Conservation (phyloP, 345 rosid species). For the Gossypium herbaceum region DNA sequence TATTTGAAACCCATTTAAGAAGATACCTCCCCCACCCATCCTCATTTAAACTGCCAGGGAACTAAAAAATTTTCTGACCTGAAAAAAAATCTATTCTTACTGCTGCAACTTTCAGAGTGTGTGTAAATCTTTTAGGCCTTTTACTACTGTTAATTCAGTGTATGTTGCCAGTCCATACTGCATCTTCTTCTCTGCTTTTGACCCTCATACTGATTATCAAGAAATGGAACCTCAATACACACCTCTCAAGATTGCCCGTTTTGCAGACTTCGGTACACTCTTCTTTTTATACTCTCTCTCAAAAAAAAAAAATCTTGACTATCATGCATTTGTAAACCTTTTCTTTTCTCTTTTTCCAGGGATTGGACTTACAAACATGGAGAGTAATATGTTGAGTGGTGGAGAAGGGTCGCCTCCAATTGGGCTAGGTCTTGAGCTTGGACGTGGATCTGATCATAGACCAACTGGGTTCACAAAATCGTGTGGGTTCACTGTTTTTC, state of each 20-base stretch:
- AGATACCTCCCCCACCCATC: not conserved
- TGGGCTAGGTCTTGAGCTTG: conserved; percentile 42
- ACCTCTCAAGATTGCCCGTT: conserved; percentile 26
- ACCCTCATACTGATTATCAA: not conserved
- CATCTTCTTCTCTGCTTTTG: not conserved
- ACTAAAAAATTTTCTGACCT: not conserved
- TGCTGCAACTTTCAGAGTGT: conserved; percentile 13
- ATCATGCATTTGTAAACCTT: not conserved
- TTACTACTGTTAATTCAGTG: conserved; percentile 10
- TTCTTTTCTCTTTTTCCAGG: conserved; percentile 16
- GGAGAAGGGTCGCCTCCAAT: conserved; percentile 26
- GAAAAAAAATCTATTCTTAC: conserved; percentile 8
- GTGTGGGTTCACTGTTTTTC: conserved; percentile 39
- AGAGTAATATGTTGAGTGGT: conserved; percentile 11
- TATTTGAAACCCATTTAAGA: not conserved
- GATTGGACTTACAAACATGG: conserved; percentile 23
- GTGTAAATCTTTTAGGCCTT: not conserved
- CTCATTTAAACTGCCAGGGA: not conserved
- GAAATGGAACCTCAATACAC: conserved; percentile 30
- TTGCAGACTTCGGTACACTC: conserved; percentile 15
- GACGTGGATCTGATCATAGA: conserved; percentile 23
- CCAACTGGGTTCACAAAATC: conserved; percentile 1
- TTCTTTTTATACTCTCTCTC: not conserved
- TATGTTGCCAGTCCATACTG: conserved; percentile 9
- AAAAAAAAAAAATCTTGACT: no score